Base-by-base conservation (phyloP, 164 flowering plant species). In the Vitis rupestris region DNA sequence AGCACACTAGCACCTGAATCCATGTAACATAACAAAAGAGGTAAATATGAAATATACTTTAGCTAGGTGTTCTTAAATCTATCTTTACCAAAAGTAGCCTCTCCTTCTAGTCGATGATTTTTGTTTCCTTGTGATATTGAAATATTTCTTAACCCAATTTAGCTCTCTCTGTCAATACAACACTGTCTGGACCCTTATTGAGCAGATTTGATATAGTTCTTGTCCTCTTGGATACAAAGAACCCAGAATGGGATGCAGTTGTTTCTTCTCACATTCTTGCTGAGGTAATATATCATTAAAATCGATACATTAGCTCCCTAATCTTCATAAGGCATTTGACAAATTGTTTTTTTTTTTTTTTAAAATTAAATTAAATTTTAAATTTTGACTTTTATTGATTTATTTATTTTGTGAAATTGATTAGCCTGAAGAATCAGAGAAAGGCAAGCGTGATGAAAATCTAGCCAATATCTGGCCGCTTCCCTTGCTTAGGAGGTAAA, bases 141-240 rank as follows among this genome's bases (percentile, higher is more conserved):
- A 47, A 29, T 49, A n/a, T 61, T 70, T 54, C 86, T 80, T 83
- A 76, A 84, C 79, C 7, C 56, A 50, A n/a, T 63, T 64, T 81
- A 91, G 98, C 99, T 69, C 84, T 95, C 29, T 93, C 99, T 73
- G 91, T 95, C 81, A 95, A 93, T 71, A 95, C 98, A 11, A 78
- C 99, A 57, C 96, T 95, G 57, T 95, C 98, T 77, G 97, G 97
- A 68, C 99, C 99, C 56, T 80, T 95, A 55, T 76, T 95, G 78
- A 95, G 98, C 86, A 90, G 99, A 88, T 95, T 95, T 82, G 99
- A 93, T 71, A 95, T 95, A 71, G 97, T 95, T 37, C 86, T 95
- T 48, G 99, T 95, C 59, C 92, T 93, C 27, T 75, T 95, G 76
- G 99, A 95, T 75, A 95, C 98, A 64, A 95, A 95, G 70, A 93